Evolutionary conservation across 225 moss, liverwort and hornwort genomes (phyloP).

Genomic region (Pseudisothecium myosuroides): DNA sequence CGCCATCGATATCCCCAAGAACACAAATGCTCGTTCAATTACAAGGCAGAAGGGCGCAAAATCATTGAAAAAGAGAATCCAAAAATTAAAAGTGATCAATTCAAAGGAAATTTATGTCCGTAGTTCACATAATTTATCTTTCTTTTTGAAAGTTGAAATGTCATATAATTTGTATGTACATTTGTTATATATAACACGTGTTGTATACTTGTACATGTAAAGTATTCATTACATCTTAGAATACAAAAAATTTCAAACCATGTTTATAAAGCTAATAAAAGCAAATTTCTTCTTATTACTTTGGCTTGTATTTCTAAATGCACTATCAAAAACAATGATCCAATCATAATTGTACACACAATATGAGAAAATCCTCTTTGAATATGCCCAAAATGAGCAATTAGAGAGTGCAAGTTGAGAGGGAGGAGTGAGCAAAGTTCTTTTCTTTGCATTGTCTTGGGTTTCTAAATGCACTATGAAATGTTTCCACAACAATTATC

Average conservation of each 20-base stretch:
- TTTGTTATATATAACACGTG: background rate
- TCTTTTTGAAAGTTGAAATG: background rate
- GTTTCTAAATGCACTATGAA: background rate
- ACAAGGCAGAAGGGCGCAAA: background rate
- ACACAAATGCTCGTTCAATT: background rate
- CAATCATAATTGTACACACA: background rate
- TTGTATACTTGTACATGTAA: no score
- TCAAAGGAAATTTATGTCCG: rapidly evolving
- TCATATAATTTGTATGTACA: no score
- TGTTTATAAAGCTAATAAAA: background rate
- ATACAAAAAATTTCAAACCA: background rate
- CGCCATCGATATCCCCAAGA: background rate
- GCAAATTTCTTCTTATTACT: background rate
- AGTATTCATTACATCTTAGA: background rate
- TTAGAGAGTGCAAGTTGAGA: background rate
- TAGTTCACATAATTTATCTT: background rate
- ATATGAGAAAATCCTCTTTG: background rate
- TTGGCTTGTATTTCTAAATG: background rate
- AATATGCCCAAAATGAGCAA: background rate
- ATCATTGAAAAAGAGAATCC: background rate
- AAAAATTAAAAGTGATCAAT: background rate
- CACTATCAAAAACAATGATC: background rate
- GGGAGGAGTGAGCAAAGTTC: background rate
- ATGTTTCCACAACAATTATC: background rate
- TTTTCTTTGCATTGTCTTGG: background rate